Evolutionary conservation across 208 protist genomes (phyloP), one percentile per base, ranked within the genome.

Genomic region (Trypanosomatidae sp.): DNA sequence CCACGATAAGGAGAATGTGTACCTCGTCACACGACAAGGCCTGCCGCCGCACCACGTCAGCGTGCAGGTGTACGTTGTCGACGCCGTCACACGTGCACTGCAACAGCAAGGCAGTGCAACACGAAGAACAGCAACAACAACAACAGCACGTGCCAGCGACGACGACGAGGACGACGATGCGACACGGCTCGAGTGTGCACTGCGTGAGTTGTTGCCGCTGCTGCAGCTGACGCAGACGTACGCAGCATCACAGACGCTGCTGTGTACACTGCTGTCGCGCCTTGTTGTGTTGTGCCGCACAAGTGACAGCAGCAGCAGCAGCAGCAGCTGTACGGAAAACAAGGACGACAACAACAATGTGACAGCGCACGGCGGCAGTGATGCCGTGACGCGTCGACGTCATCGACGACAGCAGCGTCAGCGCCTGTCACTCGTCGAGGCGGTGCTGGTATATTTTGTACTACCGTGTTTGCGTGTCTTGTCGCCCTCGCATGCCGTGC

Each of bases 401-500:
- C 7, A 20, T 8, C 2, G 24, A 4, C 35, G 8, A n/a, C 16
- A 48, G 8, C 26, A 2, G 45, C 20, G 8, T 42, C 19, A 8
- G 10, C 27, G 3, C 10, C 56, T 86, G 16, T 55, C 47, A 13
- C 33, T 85, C 26, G 52, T 58, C 27, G 80, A 90, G 56, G 21
- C 27, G 41, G 46, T 66, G 21, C 59, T 86, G 15, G 47, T 84
- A 38, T 26, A 47, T 42, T 49, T 90, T 3, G 49, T 90, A 6
- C 71, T 90, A 58, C 80, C 80, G 11, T 83, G 72, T 38, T 48
- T 86, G 39, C 69, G 75, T 24, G 75, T 86, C 11, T 57, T 90
- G 43, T 30, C 60, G n/a, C 70, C 80, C 8, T 75, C 74, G 3
- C 63, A 58, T 16, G 44, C 66, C 18, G 33, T 86, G n/a, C 85